Percentiles rank a stretch among this genome's conserved stretches.
These are phyloP conservation scores for Selenicereus undatus DNA, from an alignment of 148 eudicot species.

Conservation along the genomic window DNA sequence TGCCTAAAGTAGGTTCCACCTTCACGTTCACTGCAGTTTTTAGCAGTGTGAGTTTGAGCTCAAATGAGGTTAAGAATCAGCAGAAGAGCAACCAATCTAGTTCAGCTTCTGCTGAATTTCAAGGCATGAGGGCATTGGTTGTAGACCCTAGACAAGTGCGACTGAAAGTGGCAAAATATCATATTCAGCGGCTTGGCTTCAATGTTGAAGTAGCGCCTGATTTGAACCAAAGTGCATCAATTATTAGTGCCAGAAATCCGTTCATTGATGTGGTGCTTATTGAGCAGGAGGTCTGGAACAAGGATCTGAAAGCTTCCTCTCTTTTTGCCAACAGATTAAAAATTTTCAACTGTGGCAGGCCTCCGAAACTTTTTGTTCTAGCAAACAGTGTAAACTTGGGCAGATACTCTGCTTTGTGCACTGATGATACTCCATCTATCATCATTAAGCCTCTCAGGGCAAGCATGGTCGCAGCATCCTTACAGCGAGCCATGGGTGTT, in stretches of 20 bases:
- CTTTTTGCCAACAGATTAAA: slow-evolving; percentile 34
- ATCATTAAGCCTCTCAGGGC: slow-evolving; percentile 80
- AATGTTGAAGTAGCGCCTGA: slow-evolving; percentile 52
- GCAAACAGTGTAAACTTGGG: slow-evolving; percentile 39
- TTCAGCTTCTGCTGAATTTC: slow-evolving; percentile 48
- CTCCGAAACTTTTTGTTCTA: slow-evolving; percentile 61
- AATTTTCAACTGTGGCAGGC: slow-evolving; percentile 21
- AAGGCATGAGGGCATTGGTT: slow-evolving; percentile 64
- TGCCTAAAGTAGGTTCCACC: slow-evolving; percentile 71
- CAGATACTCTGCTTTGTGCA: slow-evolving; percentile 24
- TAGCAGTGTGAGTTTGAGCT: slow-evolving; percentile 31
- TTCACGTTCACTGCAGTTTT: slow-evolving; percentile 80
- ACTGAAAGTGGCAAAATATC: slow-evolving; percentile 72
- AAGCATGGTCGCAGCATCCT: slow-evolving; percentile 77
- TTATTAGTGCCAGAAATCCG: slow-evolving; percentile 31
- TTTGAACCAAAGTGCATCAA: slow-evolving; percentile 38
- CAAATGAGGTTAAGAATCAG: slow-evolving; percentile 36
- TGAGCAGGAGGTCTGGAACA: slow-evolving; percentile 81
- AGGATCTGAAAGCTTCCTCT: slow-evolving; percentile 33
- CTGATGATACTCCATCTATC: slow-evolving; percentile 41
- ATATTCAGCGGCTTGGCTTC: slow-evolving; percentile 74
- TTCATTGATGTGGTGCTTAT: slow-evolving; percentile 50
- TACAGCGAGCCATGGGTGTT: slow-evolving; percentile 75
- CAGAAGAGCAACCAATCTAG: slow-evolving; percentile 32
- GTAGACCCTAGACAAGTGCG: slow-evolving; percentile 74